Conservation (phyloP, 139 green algal species). For the Astrephomene gubernaculifera region DNA sequence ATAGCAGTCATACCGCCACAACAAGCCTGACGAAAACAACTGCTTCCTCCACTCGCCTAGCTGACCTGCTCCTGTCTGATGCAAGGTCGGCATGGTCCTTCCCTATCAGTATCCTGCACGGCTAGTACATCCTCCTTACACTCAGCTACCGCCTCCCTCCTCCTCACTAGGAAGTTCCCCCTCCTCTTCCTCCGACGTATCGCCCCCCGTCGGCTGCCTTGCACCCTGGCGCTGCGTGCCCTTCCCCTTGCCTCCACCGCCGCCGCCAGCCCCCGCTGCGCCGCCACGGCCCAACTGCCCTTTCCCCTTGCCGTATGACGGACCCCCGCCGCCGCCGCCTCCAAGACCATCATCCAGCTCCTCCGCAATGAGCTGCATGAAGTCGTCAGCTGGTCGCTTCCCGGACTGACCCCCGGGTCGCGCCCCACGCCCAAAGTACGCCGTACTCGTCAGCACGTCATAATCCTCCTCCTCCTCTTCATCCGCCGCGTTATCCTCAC, state of each 20-base stretch:
- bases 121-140: no score
- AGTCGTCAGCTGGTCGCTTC: slow-evolving; percentile 3
- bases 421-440: neutral
- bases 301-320: no score
- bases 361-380: slow-evolving; percentile 35
- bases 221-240: neutral
- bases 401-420: neutral
- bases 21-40: no score
- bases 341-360: slow-evolving; percentile 31
- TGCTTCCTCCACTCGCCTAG: no score
- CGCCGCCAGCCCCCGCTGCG: neutral
- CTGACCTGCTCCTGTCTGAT: no score
- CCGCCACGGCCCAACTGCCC: neutral
- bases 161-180: slow-evolving; percentile 34
- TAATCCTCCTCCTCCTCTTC: slow-evolving; percentile 26
- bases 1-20: no score
- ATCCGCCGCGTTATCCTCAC: slow-evolving; percentile 2
- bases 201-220: neutral
- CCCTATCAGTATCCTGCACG: no score
- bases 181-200: slow-evolving; percentile 32
- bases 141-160: neutral
- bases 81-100: no score
- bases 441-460: slow-evolving; percentile 1
- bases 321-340: neutral
- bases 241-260: neutral